A percentile compares a stretch with the other conserved stretches of the same genome.
Conservation (phyloP, 2,329 filamentous ascomycete genomes). For the Venturiaceae sp. region DNA sequence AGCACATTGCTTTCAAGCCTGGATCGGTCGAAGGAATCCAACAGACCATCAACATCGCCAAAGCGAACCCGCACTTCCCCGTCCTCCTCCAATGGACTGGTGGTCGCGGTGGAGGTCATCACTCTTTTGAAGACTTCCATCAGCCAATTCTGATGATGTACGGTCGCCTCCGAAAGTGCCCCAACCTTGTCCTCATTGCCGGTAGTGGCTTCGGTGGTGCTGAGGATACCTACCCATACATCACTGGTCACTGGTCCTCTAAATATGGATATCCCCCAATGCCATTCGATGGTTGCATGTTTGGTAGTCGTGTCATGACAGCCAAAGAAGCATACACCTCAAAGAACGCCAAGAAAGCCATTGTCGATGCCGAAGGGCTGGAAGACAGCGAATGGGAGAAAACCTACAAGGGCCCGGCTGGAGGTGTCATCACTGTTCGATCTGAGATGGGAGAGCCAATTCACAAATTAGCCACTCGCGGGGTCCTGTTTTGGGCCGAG, state of each 20-base stretch:
- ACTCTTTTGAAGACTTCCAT: conserved; percentile 41
- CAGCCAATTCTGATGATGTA: conserved; percentile 38
- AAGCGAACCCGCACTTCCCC: conserved; percentile 34
- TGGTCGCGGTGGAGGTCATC: conserved; percentile 39
- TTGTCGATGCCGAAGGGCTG: conserved; percentile 32
- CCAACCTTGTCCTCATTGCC: conserved; percentile 36
- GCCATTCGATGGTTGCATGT: conserved; percentile 38
- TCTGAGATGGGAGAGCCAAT: conserved; percentile 99
- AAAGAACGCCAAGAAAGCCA: conserved; percentile 32
- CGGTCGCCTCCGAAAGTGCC: conserved; percentile 31
- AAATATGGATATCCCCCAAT: conserved; percentile 33
- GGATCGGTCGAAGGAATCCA: conserved; percentile 35
- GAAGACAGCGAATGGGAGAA: conserved; percentile 35
- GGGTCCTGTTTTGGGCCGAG: conserved; percentile 94
- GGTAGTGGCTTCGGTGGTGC: conserved; percentile 38
- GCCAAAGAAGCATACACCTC: conserved; percentile 36
- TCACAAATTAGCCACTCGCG: conserved; percentile 94
- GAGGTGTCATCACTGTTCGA: conserved; percentile 89
- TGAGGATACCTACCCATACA: conserved; percentile 37
- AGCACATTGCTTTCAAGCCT: conserved; percentile 40
- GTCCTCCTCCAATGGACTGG: conserved; percentile 40
- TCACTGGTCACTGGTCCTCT: conserved; percentile 34
- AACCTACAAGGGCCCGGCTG: conserved; percentile 58
- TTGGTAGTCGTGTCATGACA: conserved; percentile 39
- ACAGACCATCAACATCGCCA: conserved; percentile 37